phyloP scores from a whole-genome alignment of 805 yeast species.

The Cyberlindnera mycetangii region DNA sequence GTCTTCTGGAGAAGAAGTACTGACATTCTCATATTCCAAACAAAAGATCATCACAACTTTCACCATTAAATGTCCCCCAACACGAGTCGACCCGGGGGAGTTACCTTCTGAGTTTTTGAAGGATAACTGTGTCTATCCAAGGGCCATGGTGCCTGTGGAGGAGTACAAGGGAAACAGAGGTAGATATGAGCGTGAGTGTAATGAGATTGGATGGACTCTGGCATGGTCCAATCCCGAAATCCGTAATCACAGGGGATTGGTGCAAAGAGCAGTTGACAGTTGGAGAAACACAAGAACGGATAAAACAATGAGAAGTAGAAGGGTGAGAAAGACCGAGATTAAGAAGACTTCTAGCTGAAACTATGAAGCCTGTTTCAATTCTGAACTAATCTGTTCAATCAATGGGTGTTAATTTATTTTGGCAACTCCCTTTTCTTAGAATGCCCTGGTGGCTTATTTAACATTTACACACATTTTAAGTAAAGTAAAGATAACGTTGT shows the following conservation, averaged over 20 bases:
- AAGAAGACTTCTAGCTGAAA: too few relatives aligned
- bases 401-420: too few relatives aligned
- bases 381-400: too few relatives aligned
- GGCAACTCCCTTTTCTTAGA: too few relatives aligned
- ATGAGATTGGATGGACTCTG: constrained; percentile 47
- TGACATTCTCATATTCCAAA: constrained; percentile 32
- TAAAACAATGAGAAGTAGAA: constrained; percentile 36
- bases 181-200: constrained; percentile 45
- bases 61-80: constrained; percentile 24
- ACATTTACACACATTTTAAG: too few relatives aligned
- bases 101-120: constrained; percentile 33
- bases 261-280: constrained; percentile 50
- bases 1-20: constrained; percentile 29
- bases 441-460: too few relatives aligned
- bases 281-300: constrained; percentile 48
- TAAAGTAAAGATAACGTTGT: too few relatives aligned
- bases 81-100: constrained; percentile 9
- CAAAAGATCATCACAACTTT: constrained; percentile 29
- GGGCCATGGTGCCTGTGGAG: constrained; percentile 42
- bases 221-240: constrained; percentile 41
- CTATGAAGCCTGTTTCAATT: too few relatives aligned
- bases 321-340: constrained; percentile 32
- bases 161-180: constrained; percentile 44
- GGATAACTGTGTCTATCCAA: constrained; percentile 46
- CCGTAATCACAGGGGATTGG: constrained; percentile 42